Percentiles rank a stretch among this genome's conserved stretches.
Evolutionary conservation across 257 asterid species (phyloP).

Genomic region (Buddleja alternifolia): DNA sequence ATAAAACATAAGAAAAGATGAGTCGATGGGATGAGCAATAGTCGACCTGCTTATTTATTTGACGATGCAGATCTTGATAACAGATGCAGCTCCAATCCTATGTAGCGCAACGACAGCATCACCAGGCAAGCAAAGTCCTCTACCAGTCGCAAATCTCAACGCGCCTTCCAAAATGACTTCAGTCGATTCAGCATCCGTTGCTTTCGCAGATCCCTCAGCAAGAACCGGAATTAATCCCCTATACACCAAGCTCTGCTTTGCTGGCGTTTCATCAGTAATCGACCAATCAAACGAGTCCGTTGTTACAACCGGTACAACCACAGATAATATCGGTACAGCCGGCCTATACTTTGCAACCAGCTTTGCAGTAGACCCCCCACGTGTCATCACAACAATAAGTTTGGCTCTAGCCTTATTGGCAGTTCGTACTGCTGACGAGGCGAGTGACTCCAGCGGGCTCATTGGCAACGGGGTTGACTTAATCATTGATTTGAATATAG

Average conservation of each 20-base stretch:
- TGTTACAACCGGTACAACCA: constrained; percentile 74
- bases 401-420: constrained; percentile 72
- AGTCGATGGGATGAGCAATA: no score
- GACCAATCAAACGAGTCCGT: constrained; percentile 80
- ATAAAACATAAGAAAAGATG: no score
- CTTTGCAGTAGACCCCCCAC: constrained; percentile 89
- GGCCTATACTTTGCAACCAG: constrained; percentile 86
- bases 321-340: constrained; percentile 78
- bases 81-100: constrained; percentile 74
- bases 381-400: constrained; percentile 82
- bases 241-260: constrained; percentile 81
- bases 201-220: constrained; percentile 81
- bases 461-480: constrained; percentile 77
- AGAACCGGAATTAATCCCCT: constrained; percentile 80
- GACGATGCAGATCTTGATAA: constrained; percentile 76
- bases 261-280: constrained; percentile 78
- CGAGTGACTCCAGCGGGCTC: constrained; percentile 88
- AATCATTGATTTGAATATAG: constrained; percentile 73
- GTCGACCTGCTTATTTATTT: constrained; percentile 39
- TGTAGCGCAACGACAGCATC: constrained; percentile 84
- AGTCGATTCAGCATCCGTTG: constrained; percentile 77
- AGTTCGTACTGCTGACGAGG: constrained; percentile 79
- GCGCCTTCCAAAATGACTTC: constrained; percentile 74
- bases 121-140: constrained; percentile 69
- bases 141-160: constrained; percentile 49